Conservation (phyloP, 2,329 filamentous ascomycete species). For the Fusarium sp. region DNA sequence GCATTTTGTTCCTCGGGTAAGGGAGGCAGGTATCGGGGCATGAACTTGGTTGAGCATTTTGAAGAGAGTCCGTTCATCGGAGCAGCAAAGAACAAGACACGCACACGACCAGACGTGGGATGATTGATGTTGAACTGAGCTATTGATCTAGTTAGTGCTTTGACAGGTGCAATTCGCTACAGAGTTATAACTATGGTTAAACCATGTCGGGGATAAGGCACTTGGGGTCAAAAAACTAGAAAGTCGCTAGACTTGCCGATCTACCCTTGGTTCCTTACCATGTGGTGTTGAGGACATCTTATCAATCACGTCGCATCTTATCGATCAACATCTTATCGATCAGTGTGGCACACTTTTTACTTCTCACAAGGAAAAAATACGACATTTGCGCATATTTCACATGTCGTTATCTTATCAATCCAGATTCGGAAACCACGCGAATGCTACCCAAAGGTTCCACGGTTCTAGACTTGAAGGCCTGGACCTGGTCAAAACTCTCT, state of each 20-base stretch:
- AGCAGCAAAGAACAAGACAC: background rate
- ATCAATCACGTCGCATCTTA: slow-evolving; percentile 31
- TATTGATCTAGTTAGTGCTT: slow-evolving; percentile 4
- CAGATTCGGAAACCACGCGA: background rate
- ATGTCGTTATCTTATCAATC: slow-evolving; percentile 17
- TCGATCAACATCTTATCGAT: slow-evolving; percentile 32
- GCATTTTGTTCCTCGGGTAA: background rate
- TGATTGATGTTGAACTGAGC: background rate
- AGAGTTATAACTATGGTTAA: background rate
- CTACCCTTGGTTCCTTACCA: background rate
- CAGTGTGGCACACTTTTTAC: background rate
- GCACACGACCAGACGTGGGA: background rate
- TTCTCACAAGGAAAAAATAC: background rate
- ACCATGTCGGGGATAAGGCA: slow-evolving; percentile 1
- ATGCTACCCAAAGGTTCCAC: slow-evolving; percentile 15
- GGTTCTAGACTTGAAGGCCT: background rate
- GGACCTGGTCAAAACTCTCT: background rate
- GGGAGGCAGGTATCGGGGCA: background rate
- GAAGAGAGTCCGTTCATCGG: background rate
- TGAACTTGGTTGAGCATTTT: background rate
- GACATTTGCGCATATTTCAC: background rate
- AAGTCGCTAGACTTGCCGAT: slow-evolving; percentile 1
- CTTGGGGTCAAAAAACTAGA: background rate
- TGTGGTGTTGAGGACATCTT: slow-evolving; percentile 13
- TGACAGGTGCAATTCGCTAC: background rate